Evolutionary conservation across 176 grass and related monocot genomes (phyloP).

Genomic region (Oryza glaberrima): DNA sequence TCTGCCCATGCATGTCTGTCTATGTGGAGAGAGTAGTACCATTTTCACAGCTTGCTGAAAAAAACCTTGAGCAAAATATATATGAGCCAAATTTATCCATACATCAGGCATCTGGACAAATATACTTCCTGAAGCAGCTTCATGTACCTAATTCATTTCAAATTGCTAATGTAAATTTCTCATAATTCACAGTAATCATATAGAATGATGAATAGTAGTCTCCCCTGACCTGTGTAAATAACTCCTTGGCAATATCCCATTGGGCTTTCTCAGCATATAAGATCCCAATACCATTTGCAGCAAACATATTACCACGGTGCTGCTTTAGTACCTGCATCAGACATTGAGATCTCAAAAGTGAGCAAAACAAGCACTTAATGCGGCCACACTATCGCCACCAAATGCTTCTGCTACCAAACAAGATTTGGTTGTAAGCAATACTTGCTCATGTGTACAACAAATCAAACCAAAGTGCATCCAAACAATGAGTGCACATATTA

Average conservation of each 20-base stretch:
- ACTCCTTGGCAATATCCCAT: slow-evolving; percentile 93
- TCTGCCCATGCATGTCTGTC: background rate
- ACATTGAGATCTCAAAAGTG: slow-evolving; percentile 22
- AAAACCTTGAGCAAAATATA: slow-evolving; percentile 96
- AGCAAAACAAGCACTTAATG: slow-evolving; percentile 14
- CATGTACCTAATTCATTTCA: slow-evolving; percentile 79
- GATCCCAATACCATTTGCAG: slow-evolving; percentile 93
- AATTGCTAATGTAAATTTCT: slow-evolving; percentile 33
- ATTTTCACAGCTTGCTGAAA: slow-evolving; percentile 93
- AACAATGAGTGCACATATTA: background rate
- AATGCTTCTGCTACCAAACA: slow-evolving; percentile 15
- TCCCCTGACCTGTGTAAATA: slow-evolving; percentile 85
- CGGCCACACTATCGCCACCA: background rate
- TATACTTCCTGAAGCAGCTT: slow-evolving; percentile 86
- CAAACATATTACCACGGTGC: slow-evolving; percentile 83
- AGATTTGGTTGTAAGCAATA: background rate
- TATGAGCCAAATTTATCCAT: slow-evolving; percentile 94
- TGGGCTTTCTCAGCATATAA: slow-evolving; percentile 89
- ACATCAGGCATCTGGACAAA: slow-evolving; percentile 98
- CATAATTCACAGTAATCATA: slow-evolving; percentile 29
- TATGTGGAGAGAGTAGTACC: slow-evolving; percentile 34
- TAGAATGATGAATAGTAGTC: background rate
- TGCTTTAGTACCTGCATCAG: slow-evolving; percentile 73
- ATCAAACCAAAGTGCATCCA: slow-evolving; percentile 13
- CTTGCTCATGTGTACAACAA: background rate